These are phyloP conservation scores for Cronartium quercuum DNA, from an alignment of 1,284 basidiomycete genomes.

Conservation along the genomic window DNA sequence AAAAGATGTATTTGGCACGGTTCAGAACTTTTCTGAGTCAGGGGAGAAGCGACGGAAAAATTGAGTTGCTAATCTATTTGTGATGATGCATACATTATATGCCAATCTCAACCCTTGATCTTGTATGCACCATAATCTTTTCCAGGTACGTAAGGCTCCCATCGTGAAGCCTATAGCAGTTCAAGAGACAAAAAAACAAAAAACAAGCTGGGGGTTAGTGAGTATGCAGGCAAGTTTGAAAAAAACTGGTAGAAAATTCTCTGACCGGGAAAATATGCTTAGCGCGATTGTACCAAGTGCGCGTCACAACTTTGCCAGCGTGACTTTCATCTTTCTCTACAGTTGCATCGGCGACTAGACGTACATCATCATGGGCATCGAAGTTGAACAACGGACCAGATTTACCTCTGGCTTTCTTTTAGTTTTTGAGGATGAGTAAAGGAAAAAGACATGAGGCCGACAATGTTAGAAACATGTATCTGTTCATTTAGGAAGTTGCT, in stretches of 20 bases:
- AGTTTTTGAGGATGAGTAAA: background rate
- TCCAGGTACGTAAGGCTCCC: constrained; percentile 39
- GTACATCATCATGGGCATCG: constrained; percentile 97
- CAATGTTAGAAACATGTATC: too few relatives aligned
- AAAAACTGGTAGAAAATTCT: background rate
- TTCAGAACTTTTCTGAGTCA: too few relatives aligned
- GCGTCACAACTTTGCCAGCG: constrained; percentile 95
- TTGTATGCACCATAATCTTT: constrained; percentile 40
- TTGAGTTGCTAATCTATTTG: too few relatives aligned
- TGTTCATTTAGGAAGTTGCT: too few relatives aligned
- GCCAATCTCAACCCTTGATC: constrained; percentile 27
- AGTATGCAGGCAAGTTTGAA: background rate
- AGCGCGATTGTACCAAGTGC: constrained; percentile 90
- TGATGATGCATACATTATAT: too few relatives aligned
- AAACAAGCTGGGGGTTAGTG: background rate
- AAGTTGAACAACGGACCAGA: constrained; percentile 98
- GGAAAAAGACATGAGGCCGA: too few relatives aligned
- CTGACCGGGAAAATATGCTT: constrained; percentile 93
- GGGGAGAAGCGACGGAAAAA: too few relatives aligned
- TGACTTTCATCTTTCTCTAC: constrained; percentile 98
- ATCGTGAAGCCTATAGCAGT: constrained; percentile 29
- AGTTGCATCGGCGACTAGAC: constrained; percentile 87
- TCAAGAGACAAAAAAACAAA: background rate
- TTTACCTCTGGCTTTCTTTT: constrained; percentile 93
- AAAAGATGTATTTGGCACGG: too few relatives aligned